These are phyloP conservation scores for Pichia sp. DNA, from an alignment of 1,139 yeast species.

Conservation along the genomic window DNA sequence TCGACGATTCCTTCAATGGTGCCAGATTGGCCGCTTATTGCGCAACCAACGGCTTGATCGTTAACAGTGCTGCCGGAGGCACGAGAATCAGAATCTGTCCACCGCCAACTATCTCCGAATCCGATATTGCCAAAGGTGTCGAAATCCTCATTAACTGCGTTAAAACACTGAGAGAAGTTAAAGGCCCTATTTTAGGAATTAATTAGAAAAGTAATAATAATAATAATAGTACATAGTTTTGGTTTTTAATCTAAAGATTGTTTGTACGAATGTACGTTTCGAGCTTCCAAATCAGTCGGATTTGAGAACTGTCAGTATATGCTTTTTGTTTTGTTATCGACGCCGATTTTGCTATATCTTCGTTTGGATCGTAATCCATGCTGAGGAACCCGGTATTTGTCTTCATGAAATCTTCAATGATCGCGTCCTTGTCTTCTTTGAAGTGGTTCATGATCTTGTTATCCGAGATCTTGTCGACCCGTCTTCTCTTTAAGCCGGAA, in stretches of 20 bases:
- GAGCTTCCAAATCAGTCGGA: conserved; percentile 4
- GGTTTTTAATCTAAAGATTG: too few species aligned
- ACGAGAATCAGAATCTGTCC: conserved; percentile 91
- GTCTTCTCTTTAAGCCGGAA: neutral
- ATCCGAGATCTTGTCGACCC: neutral
- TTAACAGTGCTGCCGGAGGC: conserved; percentile 93
- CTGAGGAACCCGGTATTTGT: neutral
- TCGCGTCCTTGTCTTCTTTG: neutral
- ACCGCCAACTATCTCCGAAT: conserved; percentile 82
- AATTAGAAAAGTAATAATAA: too few species aligned
- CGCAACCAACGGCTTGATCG: conserved; percentile 77
- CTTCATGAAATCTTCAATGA: conserved; percentile 1
- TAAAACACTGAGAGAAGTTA: conserved; percentile 12
- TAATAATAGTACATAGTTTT: too few species aligned
- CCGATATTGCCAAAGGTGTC: conserved; percentile 74
- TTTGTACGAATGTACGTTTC: neutral
- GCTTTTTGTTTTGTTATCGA: too few species aligned
- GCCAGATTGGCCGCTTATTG: conserved; percentile 92
- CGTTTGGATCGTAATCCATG: neutral
- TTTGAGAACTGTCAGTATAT: neutral
- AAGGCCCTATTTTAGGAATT: conserved; percentile 21
- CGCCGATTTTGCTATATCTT: too few species aligned
- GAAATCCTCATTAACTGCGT: conserved; percentile 32
- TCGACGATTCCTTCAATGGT: conserved; percentile 62
- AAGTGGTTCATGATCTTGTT: neutral